These are phyloP conservation scores for Clonostachys chloroleuca DNA, from an alignment of 2,329 filamentous ascomycete species.

Conservation along the genomic window DNA sequence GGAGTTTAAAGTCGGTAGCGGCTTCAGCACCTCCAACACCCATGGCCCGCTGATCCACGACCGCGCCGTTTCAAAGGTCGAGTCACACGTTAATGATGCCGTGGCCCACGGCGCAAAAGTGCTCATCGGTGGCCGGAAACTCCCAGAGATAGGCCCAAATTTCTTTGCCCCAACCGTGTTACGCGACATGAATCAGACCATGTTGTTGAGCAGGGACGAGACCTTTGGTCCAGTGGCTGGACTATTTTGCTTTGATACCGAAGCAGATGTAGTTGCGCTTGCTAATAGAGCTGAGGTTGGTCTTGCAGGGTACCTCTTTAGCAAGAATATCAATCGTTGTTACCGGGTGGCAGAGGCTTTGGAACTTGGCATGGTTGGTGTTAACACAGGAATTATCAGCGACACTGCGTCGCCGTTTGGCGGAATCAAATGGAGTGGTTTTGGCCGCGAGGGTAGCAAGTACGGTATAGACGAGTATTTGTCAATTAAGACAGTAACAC, in stretches of 20 bases:
- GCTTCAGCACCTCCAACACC: conserved; percentile 48
- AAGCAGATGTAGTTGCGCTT: conserved; percentile 64
- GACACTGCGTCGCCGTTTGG: conserved; percentile 53
- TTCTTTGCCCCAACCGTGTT: conserved; percentile 73
- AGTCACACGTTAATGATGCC: conserved; percentile 62
- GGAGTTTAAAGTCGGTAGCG: conserved; percentile 68
- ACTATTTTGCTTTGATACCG: conserved; percentile 65
- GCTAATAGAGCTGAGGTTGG: conserved; percentile 70
- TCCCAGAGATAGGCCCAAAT: conserved; percentile 58
- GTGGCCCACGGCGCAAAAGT: conserved; percentile 59
- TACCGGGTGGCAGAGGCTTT: conserved; percentile 42
- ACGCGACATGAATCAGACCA: conserved; percentile 60
- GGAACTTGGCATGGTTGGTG: conserved; percentile 63
- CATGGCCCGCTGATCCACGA: conserved; percentile 64
- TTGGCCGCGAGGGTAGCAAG: conserved; percentile 72
- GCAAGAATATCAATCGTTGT: conserved; percentile 30
- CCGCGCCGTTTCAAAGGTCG: conserved; percentile 48
- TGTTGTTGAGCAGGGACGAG: conserved; percentile 65
- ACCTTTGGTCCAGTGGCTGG: conserved; percentile 73
- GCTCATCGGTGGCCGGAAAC: conserved; percentile 55
- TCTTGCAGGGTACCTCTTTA: conserved; percentile 75
- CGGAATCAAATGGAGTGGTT: conserved; percentile 78
- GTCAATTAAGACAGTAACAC: neutral
- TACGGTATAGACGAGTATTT: conserved; percentile 28
- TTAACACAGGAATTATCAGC: conserved; percentile 37